Base-by-base conservation (phyloP, 2,329 filamentous ascomycete genomes). In the Graphiopsis chlorocephala region DNA sequence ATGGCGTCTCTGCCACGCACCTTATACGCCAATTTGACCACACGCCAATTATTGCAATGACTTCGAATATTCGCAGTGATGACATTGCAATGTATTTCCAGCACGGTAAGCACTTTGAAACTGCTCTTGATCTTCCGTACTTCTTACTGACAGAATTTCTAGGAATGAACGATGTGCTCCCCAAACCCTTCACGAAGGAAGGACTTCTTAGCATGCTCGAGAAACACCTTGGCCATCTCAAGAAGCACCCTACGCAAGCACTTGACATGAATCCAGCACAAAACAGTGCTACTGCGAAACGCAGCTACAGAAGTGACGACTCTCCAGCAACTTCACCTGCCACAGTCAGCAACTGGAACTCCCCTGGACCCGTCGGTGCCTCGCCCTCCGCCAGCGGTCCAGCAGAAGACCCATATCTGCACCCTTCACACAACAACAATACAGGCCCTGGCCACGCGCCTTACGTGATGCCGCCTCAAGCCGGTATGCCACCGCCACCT, bases 121-220 rank as follows among this genome's bases (percentile, higher is more conserved):
- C 11, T 20, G 38, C 10, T 20, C 4, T 31, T 17, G 0, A 2
- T 8, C n/a, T 26, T 48, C 4, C 7, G n/a, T 15, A 15, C 14
- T n/a, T 31, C 15, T 2, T 14, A 57, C 50, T 47, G 47, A 61
- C 33, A 67, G 65, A 33, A 26, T 23, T 1, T 1, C 5, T 71
- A 97, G 93, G 94, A 50, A 97, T 99, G 93, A 96, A 97, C 74
- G 95, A 97, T 74, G 94, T 99, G 20, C 81, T 99, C 66, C 94
- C 95, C 0, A 99, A 99, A 75, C 95, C 95, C 0, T 99, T 99
- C 76, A 99, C 95, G 0, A 90, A 90, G 70, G 85, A 90, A 50
- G 94, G 93, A 0, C 80, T 97, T 33, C 80, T 97, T 29, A 83
- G 87, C 35, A 86, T 96, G 79, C 84, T 99, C 31, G 91, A 95